Conservation (phyloP, 2,329 filamentous ascomycete genomes). For the Trichophyton equinum region DNA sequence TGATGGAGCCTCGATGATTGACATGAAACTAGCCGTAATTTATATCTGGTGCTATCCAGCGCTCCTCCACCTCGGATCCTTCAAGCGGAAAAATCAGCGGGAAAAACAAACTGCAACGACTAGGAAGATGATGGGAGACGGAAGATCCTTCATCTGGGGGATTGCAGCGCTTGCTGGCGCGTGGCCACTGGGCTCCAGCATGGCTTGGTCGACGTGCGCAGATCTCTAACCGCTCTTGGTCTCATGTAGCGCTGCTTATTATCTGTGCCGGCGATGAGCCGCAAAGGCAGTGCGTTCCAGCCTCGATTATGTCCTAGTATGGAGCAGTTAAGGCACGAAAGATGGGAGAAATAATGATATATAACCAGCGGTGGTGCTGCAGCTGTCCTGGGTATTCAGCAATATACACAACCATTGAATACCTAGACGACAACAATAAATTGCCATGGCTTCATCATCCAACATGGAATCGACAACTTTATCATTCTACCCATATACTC, state of each 20-base stretch:
- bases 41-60: not conserved
- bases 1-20: not conserved
- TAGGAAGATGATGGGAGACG: not conserved
- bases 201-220: not conserved
- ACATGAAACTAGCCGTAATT: not conserved
- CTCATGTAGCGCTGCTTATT: not conserved
- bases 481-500: conserved; percentile 17
- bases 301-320: not conserved
- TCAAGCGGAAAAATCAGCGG: not conserved
- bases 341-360: not conserved
- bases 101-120: not conserved
- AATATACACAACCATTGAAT: not conserved
- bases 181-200: not conserved
- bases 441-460: not conserved
- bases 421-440: not conserved
- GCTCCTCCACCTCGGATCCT: conserved; percentile 1
- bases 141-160: not conserved
- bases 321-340: not conserved
- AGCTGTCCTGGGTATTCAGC: not conserved
- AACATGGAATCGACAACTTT: not conserved
- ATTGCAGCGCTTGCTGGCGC: not conserved
- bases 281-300: not conserved
- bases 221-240: not conserved
- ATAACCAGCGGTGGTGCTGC: not conserved
- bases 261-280: not conserved